Evolutionary conservation across 306 rosid genomes (phyloP).

Genomic region (Erythrophleum fordii): DNA sequence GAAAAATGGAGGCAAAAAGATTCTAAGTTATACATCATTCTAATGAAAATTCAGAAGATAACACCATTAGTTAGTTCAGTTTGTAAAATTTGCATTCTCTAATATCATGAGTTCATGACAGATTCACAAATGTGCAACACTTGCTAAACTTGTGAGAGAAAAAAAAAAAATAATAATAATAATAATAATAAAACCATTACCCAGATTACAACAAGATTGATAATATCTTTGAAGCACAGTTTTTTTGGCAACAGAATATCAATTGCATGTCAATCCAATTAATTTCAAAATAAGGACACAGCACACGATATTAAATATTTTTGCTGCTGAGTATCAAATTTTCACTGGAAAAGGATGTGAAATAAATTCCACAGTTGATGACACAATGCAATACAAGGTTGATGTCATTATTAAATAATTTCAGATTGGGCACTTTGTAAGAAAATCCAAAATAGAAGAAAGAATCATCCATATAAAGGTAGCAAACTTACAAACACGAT

Average conservation of each 20-base stretch:
- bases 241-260: background rate
- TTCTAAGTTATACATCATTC: background rate
- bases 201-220: background rate
- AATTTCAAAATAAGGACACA: conserved; percentile 19
- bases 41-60: background rate
- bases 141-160: background rate
- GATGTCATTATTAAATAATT: background rate
- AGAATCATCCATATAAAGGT: conserved; percentile 5
- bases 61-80: background rate
- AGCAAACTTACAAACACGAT: background rate
- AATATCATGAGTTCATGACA: too few relatives aligned
- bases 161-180: background rate
- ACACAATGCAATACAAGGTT: background rate
- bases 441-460: conserved; percentile 16
- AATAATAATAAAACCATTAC: background rate
- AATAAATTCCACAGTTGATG: background rate
- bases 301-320: background rate
- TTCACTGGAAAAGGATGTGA: background rate
- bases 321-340: background rate
- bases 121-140: background rate
- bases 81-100: background rate
- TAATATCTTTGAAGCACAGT: background rate
- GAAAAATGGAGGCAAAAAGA: background rate
- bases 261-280: conserved; percentile 6
- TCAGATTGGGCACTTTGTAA: background rate